These are phyloP conservation scores for Drosera spatulata DNA, from an alignment of 179 eudicot species.

Conservation along the genomic window DNA sequence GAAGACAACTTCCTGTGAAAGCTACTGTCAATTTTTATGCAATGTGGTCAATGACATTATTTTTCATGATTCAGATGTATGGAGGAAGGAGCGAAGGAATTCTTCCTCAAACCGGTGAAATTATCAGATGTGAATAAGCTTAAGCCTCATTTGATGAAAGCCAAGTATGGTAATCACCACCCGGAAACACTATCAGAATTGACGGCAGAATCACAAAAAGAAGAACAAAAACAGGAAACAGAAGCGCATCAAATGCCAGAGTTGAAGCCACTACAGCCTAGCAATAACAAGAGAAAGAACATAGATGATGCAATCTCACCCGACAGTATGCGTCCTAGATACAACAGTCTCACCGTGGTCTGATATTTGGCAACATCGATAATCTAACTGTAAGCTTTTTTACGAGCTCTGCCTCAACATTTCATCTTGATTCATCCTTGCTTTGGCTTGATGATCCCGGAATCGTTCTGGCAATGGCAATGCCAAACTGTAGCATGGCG, in stretches of 20 bases:
- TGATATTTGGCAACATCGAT: no score
- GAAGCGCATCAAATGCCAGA: constrained; percentile 1
- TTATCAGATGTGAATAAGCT: constrained; percentile 71
- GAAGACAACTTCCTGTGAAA: no score
- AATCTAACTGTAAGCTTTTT: no score
- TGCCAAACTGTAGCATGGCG: no score
- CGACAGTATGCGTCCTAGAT: constrained; percentile 72
- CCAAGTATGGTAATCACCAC: constrained; percentile 27
- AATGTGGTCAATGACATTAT: no score
- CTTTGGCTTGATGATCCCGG: no score
- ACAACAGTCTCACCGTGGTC: constrained; percentile 45
- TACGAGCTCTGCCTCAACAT: no score
- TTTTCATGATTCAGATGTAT: constrained; percentile 45
- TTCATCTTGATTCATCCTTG: no score
- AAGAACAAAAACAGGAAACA: constrained; percentile 5
- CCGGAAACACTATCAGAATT: constrained; percentile 14
- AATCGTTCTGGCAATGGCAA: no score
- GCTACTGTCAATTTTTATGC: no score
- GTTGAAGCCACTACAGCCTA: constrained; percentile 20
- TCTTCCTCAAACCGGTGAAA: constrained; percentile 77
- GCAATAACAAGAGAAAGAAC: constrained; percentile 53
- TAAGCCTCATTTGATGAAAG: constrained; percentile 68
- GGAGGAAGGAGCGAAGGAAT: constrained; percentile 93
- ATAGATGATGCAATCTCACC: constrained; percentile 63
- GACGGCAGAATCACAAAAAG: constrained; percentile 5